A percentile compares a stretch with the other conserved stretches of the same genome.
Conservation (phyloP, 129 eudicot genomes). For the Centrapalus pauciflorus region DNA sequence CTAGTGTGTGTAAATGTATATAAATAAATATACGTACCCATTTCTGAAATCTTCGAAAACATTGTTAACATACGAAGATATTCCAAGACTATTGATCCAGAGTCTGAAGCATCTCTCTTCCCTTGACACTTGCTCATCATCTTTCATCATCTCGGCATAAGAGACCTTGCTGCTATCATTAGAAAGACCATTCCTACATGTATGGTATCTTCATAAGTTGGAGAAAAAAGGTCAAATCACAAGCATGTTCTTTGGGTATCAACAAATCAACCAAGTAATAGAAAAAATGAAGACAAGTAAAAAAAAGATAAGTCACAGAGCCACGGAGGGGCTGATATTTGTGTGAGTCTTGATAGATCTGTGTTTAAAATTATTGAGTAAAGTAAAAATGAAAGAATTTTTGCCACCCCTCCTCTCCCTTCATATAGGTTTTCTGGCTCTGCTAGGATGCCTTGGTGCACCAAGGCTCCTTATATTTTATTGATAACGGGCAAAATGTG, state of each 20-base stretch:
- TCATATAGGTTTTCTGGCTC: no score
- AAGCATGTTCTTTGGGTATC: neutral
- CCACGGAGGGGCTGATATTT: no score
- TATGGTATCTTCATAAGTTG: constrained; percentile 8
- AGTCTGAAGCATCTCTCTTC: constrained; percentile 94
- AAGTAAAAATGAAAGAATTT: no score
- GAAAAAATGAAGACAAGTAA: neutral
- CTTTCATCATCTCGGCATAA: constrained; percentile 95
- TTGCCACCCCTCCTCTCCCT: no score
- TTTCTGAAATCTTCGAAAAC: constrained; percentile 86
- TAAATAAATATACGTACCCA: constrained; percentile 40
- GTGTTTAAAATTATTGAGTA: no score
- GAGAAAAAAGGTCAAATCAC: neutral
- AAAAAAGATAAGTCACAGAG: neutral
- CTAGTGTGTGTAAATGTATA: neutral
- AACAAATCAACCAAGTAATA: neutral
- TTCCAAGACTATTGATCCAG: constrained; percentile 94
- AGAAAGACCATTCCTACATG: constrained; percentile 82
- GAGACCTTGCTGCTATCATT: constrained; percentile 73
- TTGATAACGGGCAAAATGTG: neutral
- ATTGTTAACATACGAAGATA: constrained; percentile 66
- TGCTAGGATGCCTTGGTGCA: no score
- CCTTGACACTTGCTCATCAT: constrained; percentile 85
- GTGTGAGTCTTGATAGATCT: no score
- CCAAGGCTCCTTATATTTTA: neutral